phyloP scores from a whole-genome alignment of 163 green algal species.

The Chlamydomonas reinhardtii region DNA sequence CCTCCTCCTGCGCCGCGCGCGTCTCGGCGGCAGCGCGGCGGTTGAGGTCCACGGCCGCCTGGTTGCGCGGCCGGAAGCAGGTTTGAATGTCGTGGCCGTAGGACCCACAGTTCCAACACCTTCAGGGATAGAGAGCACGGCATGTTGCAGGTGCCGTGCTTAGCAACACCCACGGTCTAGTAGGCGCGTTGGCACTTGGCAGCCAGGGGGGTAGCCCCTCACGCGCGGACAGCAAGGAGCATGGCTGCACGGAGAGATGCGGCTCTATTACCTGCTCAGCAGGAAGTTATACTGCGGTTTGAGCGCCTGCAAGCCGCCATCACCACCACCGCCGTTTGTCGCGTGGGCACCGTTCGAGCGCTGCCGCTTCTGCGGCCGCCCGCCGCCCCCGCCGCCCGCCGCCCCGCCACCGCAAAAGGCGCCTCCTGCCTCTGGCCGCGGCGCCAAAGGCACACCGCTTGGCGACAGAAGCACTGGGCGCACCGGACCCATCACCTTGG shows the following conservation, averaged over 20 bases:
- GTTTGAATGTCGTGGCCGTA: conserved; percentile 7
- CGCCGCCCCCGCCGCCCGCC: no score
- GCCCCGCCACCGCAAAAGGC: background rate
- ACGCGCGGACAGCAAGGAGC: background rate
- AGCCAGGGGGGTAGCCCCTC: no score
- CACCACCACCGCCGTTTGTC: background rate
- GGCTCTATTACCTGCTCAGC: background rate
- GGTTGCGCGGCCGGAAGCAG: conserved; percentile 14
- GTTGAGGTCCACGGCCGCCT: background rate
- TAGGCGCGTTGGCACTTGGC: background rate
- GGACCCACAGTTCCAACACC: conserved; percentile 25
- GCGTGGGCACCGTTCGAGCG: background rate
- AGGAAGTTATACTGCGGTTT: background rate
- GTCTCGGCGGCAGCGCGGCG: background rate
- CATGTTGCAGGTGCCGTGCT: background rate
- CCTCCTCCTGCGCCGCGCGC: background rate
- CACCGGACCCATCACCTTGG: background rate
- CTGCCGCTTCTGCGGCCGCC: conserved; percentile 1
- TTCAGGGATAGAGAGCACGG: background rate
- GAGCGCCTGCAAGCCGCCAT: background rate
- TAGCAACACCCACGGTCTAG: no score
- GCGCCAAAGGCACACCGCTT: background rate
- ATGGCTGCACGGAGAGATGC: no score
- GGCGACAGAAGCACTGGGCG: background rate
- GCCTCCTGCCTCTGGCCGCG: no score